These are phyloP conservation scores for Phalaenopsis hybrid DNA, from an alignment of 116 monocot species.

Conservation along the genomic window DNA sequence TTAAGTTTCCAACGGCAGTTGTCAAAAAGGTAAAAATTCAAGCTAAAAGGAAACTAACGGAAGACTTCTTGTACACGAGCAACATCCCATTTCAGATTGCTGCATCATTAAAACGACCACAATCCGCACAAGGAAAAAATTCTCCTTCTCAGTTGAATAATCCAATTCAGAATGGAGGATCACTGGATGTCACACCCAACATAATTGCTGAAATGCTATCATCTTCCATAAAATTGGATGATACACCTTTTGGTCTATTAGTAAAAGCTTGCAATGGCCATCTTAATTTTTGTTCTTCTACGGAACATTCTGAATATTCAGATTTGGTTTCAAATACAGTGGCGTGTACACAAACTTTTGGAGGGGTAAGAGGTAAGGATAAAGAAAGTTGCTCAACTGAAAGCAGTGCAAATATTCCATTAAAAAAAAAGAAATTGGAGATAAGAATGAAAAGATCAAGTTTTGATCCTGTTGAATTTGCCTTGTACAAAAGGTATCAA, in stretches of 20 bases:
- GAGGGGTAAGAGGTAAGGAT: slow-evolving; percentile 3
- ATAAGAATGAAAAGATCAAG: slow-evolving; percentile 63
- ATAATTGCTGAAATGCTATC: slow-evolving; percentile 62
- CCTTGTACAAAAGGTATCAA: slow-evolving; percentile 74
- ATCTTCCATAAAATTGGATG: slow-evolving; percentile 20
- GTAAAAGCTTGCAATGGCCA: slow-evolving; percentile 84
- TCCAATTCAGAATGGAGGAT: slow-evolving; percentile 17
- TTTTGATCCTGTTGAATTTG: slow-evolving; percentile 91
- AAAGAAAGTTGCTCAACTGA: slow-evolving; percentile 14
- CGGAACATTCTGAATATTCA: slow-evolving; percentile 5
- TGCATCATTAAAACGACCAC: slow-evolving; percentile 31
- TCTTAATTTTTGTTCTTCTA: slow-evolving; percentile 75
- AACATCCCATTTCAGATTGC: slow-evolving; percentile 74
- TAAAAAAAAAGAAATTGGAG: slow-evolving; percentile 52
- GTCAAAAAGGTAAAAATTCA: slow-evolving; percentile 63
- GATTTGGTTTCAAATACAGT: slow-evolving; percentile 1
- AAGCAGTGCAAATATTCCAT: slow-evolving; percentile 11
- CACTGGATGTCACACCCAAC: slow-evolving; percentile 35
- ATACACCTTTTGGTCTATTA: slow-evolving; percentile 22
- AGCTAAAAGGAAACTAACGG: slow-evolving; percentile 48
- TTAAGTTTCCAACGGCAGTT: slow-evolving; percentile 50
- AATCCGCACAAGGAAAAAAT: slow-evolving; percentile 12
- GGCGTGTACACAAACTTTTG: slow-evolving; percentile 7
- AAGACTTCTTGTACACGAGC: slow-evolving; percentile 72
- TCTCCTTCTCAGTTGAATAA: not conserved